Base-by-base conservation (phyloP, 306 rosid genomes). In the Albizia julibrissin region DNA sequence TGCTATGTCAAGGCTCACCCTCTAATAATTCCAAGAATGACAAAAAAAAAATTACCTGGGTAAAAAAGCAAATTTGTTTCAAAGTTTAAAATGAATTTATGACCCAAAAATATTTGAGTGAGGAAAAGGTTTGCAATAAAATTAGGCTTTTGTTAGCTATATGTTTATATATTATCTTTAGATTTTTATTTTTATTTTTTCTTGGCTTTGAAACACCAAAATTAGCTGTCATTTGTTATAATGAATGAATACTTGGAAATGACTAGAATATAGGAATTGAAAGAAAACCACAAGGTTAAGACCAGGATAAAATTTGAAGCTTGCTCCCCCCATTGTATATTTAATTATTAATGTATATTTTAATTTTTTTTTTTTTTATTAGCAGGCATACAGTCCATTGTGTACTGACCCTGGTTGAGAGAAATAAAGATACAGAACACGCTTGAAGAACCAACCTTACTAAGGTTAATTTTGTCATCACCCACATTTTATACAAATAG, bases 401-500 rank as follows among this genome's bases (percentile, higher is more conserved):
- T 34, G 47, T 19, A 34, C 27, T 18, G 27, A 67, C 46, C 27
- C 47, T 34, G 8, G 21, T 61, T 61, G 72, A 34, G 8, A 11
- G 72, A 29, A 67, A 34, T 12, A 43, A 8, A 68, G 58, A 65
- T 50, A 70, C 52, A 21, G 42, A 69, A 19, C 62, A 54, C 70
- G 50, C 72, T 61, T 10, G 50, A 61, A 75, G 79, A 84, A 83
- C 86, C 74, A 81, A 83, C 81, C 80, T 92, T 87, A 87, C 83
- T 86, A 85, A 82, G 87, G 81, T 84, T 81, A 85, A 77, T 88
- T 77, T 83, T 84, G 83, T 62, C 81, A 80, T 82, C 87, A 83
- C 91, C 81, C 83, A 75, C 85, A 84, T 84, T 70, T 82, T 83
- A 68, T 88, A 91, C 87, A 92, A 85, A 89, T 86, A 77, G 70